Evolutionary conservation across 1,284 basidiomycete species (phyloP).

Genomic region (Ceratobasidium sp.): DNA sequence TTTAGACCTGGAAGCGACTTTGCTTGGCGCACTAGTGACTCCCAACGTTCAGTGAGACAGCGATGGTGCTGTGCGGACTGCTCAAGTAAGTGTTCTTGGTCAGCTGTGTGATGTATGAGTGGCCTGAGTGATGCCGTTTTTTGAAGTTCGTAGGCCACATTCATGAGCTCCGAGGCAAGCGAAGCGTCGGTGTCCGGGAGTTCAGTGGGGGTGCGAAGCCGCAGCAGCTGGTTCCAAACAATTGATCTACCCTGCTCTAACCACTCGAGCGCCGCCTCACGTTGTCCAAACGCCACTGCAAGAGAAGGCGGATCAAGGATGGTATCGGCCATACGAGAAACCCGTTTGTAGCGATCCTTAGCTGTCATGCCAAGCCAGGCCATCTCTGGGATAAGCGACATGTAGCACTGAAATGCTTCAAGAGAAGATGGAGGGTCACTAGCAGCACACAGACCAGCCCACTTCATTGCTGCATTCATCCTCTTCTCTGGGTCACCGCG

Average conservation of each 20-base stretch:
- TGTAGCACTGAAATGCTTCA: background rate
- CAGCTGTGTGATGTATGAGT: no score
- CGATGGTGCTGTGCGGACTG: background rate
- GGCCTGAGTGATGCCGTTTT: background rate
- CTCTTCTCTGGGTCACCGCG: background rate
- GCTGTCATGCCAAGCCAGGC: background rate
- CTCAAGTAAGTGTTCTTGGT: background rate
- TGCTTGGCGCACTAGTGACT: background rate
- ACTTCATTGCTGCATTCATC: background rate
- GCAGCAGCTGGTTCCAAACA: background rate
- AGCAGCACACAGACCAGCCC: background rate
- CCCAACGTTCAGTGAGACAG: background rate
- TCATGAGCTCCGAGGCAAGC: background rate
- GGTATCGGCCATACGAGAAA: background rate
- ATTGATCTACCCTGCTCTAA: background rate
- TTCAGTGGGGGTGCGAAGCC: background rate
- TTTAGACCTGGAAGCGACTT: background rate
- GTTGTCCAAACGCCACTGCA: background rate
- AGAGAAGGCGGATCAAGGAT: background rate
- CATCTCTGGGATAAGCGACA: background rate
- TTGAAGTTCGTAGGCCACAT: background rate
- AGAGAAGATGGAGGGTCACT: background rate
- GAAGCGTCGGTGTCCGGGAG: background rate
- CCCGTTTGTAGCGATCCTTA: background rate
- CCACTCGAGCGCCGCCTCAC: background rate